Evolutionary conservation across 345 rosid species (phyloP).

Genomic region (Gossypioides kirkii): DNA sequence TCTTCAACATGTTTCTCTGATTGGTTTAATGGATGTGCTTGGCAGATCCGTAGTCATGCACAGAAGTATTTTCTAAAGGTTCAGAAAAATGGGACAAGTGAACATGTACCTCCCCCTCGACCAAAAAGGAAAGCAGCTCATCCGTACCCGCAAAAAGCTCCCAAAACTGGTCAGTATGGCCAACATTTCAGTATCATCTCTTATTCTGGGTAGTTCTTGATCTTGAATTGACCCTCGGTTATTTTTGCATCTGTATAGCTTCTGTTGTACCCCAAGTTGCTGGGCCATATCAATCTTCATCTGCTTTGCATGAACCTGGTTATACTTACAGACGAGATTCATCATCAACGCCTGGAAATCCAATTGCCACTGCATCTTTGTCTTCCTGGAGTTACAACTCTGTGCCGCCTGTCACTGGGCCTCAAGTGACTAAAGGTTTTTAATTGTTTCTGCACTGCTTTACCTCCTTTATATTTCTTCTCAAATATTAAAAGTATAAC

Average conservation of each 20-base stretch:
- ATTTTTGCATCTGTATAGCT: slow-evolving; percentile 27
- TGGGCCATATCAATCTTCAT: slow-evolving; percentile 42
- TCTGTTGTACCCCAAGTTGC: slow-evolving; percentile 37
- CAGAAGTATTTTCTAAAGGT: slow-evolving; percentile 91
- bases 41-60: slow-evolving; percentile 93
- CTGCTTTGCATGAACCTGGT: slow-evolving; percentile 45
- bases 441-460: background rate
- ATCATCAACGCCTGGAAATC: slow-evolving; percentile 37
- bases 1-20: slow-evolving; percentile 9
- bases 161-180: slow-evolving; percentile 48
- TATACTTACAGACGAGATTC: slow-evolving; percentile 39
- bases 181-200: background rate
- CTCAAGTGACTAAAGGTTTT: slow-evolving; percentile 45
- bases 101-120: slow-evolving; percentile 93
- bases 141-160: slow-evolving; percentile 94
- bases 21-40: slow-evolving; percentile 14
- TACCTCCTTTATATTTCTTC: background rate
- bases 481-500: background rate
- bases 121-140: slow-evolving; percentile 95
- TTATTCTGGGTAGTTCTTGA: background rate
- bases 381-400: slow-evolving; percentile 51
- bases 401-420: slow-evolving; percentile 24
- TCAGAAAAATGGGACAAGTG: slow-evolving; percentile 84
- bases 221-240: slow-evolving; percentile 19
- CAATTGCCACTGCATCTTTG: slow-evolving; percentile 30